Percentiles rank a stretch among this genome's conserved stretches.
phyloP scores from a whole-genome alignment of 495 filamentous ascomycete genomes.

The Tuber borchii region DNA sequence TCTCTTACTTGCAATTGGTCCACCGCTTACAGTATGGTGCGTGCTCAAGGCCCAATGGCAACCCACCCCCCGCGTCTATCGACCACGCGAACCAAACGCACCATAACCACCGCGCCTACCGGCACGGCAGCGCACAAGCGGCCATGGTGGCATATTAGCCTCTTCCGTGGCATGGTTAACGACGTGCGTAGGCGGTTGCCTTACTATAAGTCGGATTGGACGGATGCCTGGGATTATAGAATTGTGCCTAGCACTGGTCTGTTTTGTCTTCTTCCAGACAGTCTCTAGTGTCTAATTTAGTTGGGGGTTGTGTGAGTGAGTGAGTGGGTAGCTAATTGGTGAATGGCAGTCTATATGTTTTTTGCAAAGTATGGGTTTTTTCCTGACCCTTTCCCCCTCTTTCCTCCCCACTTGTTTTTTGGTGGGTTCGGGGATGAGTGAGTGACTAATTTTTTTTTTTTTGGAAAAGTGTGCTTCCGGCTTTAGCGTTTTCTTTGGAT shows the following conservation, averaged over 20 bases:
- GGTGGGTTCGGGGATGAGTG: neutral
- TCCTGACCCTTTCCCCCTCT: neutral
- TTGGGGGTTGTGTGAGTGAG: slow-evolving; percentile 9
- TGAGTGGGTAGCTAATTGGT: neutral
- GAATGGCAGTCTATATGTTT: slow-evolving; percentile 66
- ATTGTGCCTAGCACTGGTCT: slow-evolving; percentile 62
- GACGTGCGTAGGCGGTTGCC: slow-evolving; percentile 67
- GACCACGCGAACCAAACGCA: neutral
- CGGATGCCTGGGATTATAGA: slow-evolving; percentile 78
- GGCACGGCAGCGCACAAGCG: slow-evolving; percentile 20
- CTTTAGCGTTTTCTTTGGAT: slow-evolving; percentile 75
- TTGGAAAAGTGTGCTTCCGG: slow-evolving; percentile 62
- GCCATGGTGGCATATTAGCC: slow-evolving; percentile 57
- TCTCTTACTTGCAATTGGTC: neutral
- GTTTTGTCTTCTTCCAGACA: neutral
- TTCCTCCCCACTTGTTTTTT: neutral
- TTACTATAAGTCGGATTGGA: slow-evolving; percentile 72
- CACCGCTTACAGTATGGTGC: neutral
- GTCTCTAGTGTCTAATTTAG: slow-evolving; percentile 5
- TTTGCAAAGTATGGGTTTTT: slow-evolving; percentile 65
- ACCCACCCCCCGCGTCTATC: neutral
- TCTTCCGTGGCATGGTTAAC: slow-evolving; percentile 63
- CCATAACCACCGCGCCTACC: neutral
- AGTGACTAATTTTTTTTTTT: slow-evolving; percentile 5
- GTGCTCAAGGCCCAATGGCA: neutral